Evolutionary conservation across 176 grass and related monocot species (phyloP).

Genomic region (Lolium perenne): DNA sequence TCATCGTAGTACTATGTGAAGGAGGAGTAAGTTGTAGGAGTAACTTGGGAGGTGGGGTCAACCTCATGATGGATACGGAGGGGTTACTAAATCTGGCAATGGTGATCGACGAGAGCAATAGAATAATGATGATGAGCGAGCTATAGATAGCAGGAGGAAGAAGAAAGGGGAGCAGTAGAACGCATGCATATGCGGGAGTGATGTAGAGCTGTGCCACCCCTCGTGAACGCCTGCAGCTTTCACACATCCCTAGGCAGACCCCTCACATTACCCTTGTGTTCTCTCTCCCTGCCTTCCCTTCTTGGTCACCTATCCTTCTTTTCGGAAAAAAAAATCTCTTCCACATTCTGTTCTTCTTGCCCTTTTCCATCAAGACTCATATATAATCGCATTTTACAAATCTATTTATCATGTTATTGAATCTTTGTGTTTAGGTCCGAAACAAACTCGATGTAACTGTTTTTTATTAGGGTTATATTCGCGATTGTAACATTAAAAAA

Average conservation of each 20-base stretch:
- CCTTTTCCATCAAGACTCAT: no score
- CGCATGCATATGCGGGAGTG: constrained; percentile 41
- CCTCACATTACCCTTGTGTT: neutral
- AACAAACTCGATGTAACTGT: no score
- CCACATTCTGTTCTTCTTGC: no score
- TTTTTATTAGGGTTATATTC: no score
- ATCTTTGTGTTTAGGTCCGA: no score
- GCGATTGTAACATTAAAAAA: no score
- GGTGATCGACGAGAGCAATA: constrained; percentile 36
- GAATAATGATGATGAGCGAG: constrained; percentile 37
- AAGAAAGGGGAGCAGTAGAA: constrained; percentile 36
- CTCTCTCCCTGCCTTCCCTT: no score
- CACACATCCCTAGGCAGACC: constrained; percentile 64
- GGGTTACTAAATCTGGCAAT: constrained; percentile 50
- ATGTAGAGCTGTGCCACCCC: constrained; percentile 51
- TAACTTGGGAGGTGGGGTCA: constrained; percentile 34
- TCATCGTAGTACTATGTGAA: constrained; percentile 39
- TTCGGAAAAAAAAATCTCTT: no score
- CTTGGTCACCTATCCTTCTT: no score
- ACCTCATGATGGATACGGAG: constrained; percentile 43
- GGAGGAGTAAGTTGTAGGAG: constrained; percentile 16
- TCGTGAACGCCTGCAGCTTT: constrained; percentile 89
- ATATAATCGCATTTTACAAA: no score
- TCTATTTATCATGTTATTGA: no score
- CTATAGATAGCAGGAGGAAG: constrained; percentile 20